A percentile compares a stretch with the other conserved stretches of the same genome.
Evolutionary conservation across 805 yeast species (phyloP).

Genomic region (Teunomyces gatunensis): DNA sequence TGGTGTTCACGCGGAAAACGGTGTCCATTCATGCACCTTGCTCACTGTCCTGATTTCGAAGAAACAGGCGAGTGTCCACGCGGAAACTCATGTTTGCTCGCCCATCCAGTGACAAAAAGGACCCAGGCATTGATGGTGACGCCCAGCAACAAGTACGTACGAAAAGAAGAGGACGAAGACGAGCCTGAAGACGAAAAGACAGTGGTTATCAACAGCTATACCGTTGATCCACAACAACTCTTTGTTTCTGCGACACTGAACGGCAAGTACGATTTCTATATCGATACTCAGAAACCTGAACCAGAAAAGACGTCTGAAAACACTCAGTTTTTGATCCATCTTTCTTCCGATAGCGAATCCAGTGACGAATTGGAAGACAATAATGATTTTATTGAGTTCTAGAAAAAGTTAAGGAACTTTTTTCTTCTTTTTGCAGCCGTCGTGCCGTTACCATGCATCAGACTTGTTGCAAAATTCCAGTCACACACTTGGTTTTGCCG

Average conservation of each 20-base stretch:
- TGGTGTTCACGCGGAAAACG: slow-evolving; percentile 60
- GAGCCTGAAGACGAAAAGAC: slow-evolving; percentile 13
- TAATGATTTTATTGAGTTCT: slow-evolving; percentile 21
- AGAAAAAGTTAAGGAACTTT: too few relatives aligned
- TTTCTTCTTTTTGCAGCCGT: slow-evolving; percentile 2
- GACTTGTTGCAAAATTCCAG: slow-evolving; percentile 1
- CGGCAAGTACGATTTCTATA: slow-evolving; percentile 24
- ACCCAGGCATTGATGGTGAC: slow-evolving; percentile 25
- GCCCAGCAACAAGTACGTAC: slow-evolving; percentile 13
- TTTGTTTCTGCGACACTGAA: slow-evolving; percentile 15
- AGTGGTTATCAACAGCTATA: slow-evolving; percentile 28
- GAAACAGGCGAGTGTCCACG: slow-evolving; percentile 58
- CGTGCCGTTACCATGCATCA: not conserved
- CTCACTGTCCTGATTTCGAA: slow-evolving; percentile 70
- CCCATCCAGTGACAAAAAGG: slow-evolving; percentile 39
- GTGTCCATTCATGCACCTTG: slow-evolving; percentile 57
- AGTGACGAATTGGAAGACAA: slow-evolving; percentile 22
- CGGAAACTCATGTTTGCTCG: slow-evolving; percentile 50
- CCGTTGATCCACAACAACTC: slow-evolving; percentile 28
- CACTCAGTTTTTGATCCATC: slow-evolving; percentile 16
- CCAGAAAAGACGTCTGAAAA: slow-evolving; percentile 9
- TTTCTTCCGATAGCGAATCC: not conserved
- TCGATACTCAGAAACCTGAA: slow-evolving; percentile 13
- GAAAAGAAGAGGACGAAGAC: slow-evolving; percentile 14
- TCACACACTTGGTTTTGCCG: not conserved